phyloP scores from a whole-genome alignment of 495 filamentous ascomycete genomes.

The Hypoxylon fragiforme region DNA sequence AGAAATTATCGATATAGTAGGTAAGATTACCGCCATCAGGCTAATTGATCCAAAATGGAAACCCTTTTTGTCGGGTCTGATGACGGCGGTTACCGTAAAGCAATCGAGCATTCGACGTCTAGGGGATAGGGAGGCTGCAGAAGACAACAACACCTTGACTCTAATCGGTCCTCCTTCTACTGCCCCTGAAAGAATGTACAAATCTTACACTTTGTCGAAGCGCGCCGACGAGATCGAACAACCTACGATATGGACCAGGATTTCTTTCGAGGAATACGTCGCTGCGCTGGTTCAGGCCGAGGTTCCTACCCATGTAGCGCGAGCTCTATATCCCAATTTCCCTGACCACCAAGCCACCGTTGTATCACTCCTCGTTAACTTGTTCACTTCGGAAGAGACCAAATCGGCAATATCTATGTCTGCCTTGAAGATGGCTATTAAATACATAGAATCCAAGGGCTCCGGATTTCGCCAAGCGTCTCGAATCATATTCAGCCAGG shows the following conservation, averaged over 20 bases:
- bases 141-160: constrained; percentile 24
- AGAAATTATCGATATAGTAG: constrained; percentile 24
- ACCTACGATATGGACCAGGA: constrained; percentile 42
- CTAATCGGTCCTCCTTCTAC: constrained; percentile 3
- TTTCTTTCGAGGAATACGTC: constrained; percentile 42
- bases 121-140: constrained; percentile 1
- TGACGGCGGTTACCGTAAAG: neutral
- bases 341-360: constrained; percentile 35
- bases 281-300: constrained; percentile 35
- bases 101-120: constrained; percentile 14
- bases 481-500: constrained; percentile 30
- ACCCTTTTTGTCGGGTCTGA: constrained; percentile 4
- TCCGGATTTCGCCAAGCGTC: constrained; percentile 17
- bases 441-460: constrained; percentile 33
- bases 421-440: constrained; percentile 45
- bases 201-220: constrained; percentile 18
- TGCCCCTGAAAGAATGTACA: constrained; percentile 9
- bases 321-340: constrained; percentile 31
- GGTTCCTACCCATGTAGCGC: constrained; percentile 25
- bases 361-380: constrained; percentile 28
- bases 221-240: constrained; percentile 38
- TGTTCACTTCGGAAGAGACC: constrained; percentile 35
- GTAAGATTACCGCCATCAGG: constrained; percentile 26
- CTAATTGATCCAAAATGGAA: constrained; percentile 10
- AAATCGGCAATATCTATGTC: constrained; percentile 29